Base-by-base conservation (phyloP, 2,329 filamentous ascomycete genomes). In the Paecilomyces formosus region DNA sequence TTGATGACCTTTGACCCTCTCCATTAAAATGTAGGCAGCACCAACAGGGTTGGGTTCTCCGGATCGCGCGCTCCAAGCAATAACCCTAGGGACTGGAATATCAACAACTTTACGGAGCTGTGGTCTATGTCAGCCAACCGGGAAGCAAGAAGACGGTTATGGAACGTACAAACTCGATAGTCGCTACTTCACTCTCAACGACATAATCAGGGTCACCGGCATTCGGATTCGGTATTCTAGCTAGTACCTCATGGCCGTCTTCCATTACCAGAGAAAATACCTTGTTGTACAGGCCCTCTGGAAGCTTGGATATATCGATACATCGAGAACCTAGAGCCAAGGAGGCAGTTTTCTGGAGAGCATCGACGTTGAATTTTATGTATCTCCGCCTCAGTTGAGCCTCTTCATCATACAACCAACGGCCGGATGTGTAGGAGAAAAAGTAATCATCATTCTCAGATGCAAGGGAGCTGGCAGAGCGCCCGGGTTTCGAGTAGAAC, bases 331-430 rank as follows among this genome's bases (percentile, higher is more conserved):
- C 13, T 18, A 55, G 26, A n/a, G 61, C 62, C 26, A 61, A 52
- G 39, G 65, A 63, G 24, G 71, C 71, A 49, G 68, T 60, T 7
- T 62, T 53, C 58, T 70, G 58, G 0, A 77, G 68, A 28, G 62
- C 67, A 52, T 63, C 24, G 6, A 75, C 63, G 64, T 76, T 66
- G 59, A 76, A 76, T 8, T 53, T 54, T n/a, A 62, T 53, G 57
- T 68, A 68, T 45, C 72, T 66, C 22, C 64, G 64, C 60, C 62
- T 57, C 24, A 72, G 63, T 58, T 71, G 67, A 3, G 35, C 52
- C 9, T 69, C 52, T 56, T 76, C 74, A 56, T 76, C 61, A 65
- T 68, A 68, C 54, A 73, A 57, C 69, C 70, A 74, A 52, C 71
- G 63, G 24, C 70, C 71, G 55, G 66, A 64, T 3, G 67, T 69